Base-by-base conservation (phyloP, 2,329 filamentous ascomycete species). In the Aspergillus glaucus region DNA sequence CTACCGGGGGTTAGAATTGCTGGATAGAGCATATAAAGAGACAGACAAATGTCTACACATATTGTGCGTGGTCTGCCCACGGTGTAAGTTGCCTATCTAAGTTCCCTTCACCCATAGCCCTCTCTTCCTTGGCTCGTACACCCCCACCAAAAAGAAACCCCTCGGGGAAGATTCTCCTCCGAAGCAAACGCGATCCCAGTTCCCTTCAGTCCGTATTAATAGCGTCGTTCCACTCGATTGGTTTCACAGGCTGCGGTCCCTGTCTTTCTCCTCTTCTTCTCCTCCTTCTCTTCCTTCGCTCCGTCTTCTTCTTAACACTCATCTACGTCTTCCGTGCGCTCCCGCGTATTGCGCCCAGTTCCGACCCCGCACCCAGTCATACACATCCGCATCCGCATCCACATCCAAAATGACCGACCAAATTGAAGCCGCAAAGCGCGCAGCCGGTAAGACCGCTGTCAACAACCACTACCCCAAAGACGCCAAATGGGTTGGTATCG, bases 401-500 rank as follows among this genome's bases (percentile, higher is more conserved):
- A 40, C 56, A 58, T 56, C 59, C 55, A 65, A 56, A 49, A 70
- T 72, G 63, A 47, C 64, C 42, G 19, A 19, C 10, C 48, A 56
- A 28, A 66, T 84, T 55, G 81, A 85, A 70, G 68, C 71, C 44
- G 79, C 81, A 30, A 85, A 85, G 68, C 75, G 76, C 55, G 75
- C 77, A 22, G 81, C 81, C 49, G 81, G 80, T 43, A 74, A 71
- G 55, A 70, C 72, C 54, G 81, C 81, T 15, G 80, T 84, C 7
- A 64, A 63, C 41, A 80, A 82, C 54, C 79, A 85, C 69, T 85
- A 85, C 69, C 72, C 76, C 48, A 70, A 74, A 50, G 62, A 72
- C 52, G 76, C 79, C 54, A 74, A 72, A 51, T 82, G 78, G 61
- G 78, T 85, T 37, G 82, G 82, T 53, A 85, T 85, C 58, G 82